Conservation (phyloP, 352 stramenopile species). For the Globisporangium rhizosaccharum region DNA sequence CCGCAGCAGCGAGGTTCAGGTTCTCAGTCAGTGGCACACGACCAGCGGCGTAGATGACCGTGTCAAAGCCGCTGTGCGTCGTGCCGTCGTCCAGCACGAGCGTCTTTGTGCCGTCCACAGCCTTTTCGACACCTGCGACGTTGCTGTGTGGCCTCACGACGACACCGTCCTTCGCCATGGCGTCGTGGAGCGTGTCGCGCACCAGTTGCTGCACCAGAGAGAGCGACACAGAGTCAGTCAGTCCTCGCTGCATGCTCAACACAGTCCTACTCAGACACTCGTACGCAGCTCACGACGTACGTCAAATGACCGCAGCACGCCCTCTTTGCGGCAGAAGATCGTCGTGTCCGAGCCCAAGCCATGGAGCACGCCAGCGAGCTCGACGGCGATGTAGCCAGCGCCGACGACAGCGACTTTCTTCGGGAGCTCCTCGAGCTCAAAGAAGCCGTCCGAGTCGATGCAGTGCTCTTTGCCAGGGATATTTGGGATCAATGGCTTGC, state of each 20-base stretch:
- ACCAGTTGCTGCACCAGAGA: slow-evolving; percentile 26
- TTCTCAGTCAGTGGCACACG: slow-evolving; percentile 37
- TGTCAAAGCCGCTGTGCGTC: slow-evolving; percentile 51
- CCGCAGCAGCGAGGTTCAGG: slow-evolving; percentile 69
- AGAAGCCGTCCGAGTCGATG: slow-evolving; percentile 97
- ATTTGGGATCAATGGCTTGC: slow-evolving; percentile 47
- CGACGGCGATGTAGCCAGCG: slow-evolving; percentile 98
- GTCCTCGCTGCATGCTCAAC: too few relatives aligned
- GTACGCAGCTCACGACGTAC: slow-evolving; percentile 17
- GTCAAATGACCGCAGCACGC: slow-evolving; percentile 88
- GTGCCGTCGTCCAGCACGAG: slow-evolving; percentile 41
- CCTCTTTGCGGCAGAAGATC: slow-evolving; percentile 85
- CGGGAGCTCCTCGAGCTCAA: slow-evolving; percentile 91
- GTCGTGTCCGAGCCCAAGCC: slow-evolving; percentile 89
- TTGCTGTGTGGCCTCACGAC: slow-evolving; percentile 42
- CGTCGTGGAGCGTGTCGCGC: slow-evolving; percentile 46
- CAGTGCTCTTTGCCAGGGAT: slow-evolving; percentile 86
- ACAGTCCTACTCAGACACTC: not conserved
- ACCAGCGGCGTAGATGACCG: slow-evolving; percentile 85
- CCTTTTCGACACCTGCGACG: slow-evolving; percentile 31
- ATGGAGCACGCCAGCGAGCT: slow-evolving; percentile 95
- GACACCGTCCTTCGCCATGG: slow-evolving; percentile 51
- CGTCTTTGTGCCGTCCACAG: slow-evolving; percentile 46
- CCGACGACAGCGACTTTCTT: slow-evolving; percentile 94
- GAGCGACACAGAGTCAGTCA: not conserved